Percentiles rank a stretch among this genome's conserved stretches.
These are phyloP conservation scores for Calocybe gangraenosa DNA, from an alignment of 768 basidiomycete species.

Conservation along the genomic window DNA sequence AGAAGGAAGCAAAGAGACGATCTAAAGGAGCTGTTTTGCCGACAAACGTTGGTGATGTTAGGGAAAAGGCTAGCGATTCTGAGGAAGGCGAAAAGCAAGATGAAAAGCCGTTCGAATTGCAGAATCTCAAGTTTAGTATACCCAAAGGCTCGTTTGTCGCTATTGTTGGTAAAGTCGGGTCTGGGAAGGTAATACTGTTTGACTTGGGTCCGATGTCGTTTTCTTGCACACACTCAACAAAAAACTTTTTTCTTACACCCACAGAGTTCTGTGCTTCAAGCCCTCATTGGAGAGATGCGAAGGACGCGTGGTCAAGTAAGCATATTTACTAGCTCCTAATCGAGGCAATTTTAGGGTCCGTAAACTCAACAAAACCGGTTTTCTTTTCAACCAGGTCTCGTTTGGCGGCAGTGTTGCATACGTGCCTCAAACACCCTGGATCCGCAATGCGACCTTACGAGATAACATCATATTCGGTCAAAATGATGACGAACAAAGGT, in stretches of 20 bases:
- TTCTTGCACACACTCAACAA: too few relatives aligned
- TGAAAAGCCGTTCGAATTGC: constrained; percentile 50
- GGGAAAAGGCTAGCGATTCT: constrained; percentile 7
- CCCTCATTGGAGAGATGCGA: constrained; percentile 66
- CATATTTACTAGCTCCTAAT: too few relatives aligned
- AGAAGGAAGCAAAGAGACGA: constrained; percentile 16
- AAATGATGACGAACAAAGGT: constrained; percentile 54
- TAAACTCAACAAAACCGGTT: too few relatives aligned
- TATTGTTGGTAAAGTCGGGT: constrained; percentile 73
- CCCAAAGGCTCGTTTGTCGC: constrained; percentile 60
- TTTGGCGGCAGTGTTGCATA: constrained; percentile 57
- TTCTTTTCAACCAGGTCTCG: too few relatives aligned
- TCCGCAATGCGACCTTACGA: constrained; percentile 61
- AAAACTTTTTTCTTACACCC: background rate
- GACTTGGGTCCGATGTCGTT: too few relatives aligned
- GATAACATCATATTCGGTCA: constrained; percentile 77
- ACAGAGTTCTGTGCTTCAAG: constrained; percentile 54
- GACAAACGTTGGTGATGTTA: constrained; percentile 12
- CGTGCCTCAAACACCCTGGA: constrained; percentile 62
- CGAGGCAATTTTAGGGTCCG: too few relatives aligned
- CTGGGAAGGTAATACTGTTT: constrained; percentile 53
- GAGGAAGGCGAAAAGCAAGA: constrained; percentile 19
- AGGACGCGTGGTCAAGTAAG: constrained; percentile 51
- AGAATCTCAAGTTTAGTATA: constrained; percentile 40
- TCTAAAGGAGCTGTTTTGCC: constrained; percentile 18